Base-by-base conservation (phyloP, 1,284 basidiomycete species). In the Coriolopsis trogii region DNA sequence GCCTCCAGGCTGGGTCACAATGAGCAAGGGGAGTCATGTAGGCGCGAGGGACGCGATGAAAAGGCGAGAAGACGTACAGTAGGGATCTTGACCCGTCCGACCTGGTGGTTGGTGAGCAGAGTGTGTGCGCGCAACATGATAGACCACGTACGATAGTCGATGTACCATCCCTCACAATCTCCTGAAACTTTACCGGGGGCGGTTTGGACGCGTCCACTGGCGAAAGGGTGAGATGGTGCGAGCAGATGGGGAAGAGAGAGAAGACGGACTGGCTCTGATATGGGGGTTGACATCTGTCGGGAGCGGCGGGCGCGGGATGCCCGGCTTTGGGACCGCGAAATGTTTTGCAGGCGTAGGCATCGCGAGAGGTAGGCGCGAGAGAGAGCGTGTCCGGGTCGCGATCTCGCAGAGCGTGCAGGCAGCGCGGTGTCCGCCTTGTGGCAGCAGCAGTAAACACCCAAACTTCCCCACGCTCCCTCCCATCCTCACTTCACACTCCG, bases 21-120 rank as follows among this genome's bases (percentile, higher is more conserved):
- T 57, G 56, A 60, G 58, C 51, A 49, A 41, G 55, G 41, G 44
- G 23, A 45, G 51, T 46, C 9, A 49, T 24, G 38, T 34, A 41
- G 41, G 53, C 51, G 50, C 52, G 21, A 45, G 13, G 25, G 33
- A 42, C 37, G 49, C 33, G 45, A 30, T 12, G 20, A 36, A 37
- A 23, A 25, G 38, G 30, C n/a, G 18, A 38, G 31, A 40, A 34
- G 16, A 75, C 85, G 63, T 71, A 93, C 89, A 45, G 93, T 96
- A 41, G 91, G 91, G 48, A 98, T 90, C 77, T 98, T 99, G 73
- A 98, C 81, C 56, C 96, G 80, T 8, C 94, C 96, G 51, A 91
- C 87, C 88, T 91, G 62, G 18, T 8, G 33, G 45, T 54, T 39
- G 55, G 58, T 52, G 6, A 55, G 56, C n/a, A n/a, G n/a, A n/a